Conservation (phyloP, 371 early-diverging fungal genomes). For the Mucor saturninus region DNA sequence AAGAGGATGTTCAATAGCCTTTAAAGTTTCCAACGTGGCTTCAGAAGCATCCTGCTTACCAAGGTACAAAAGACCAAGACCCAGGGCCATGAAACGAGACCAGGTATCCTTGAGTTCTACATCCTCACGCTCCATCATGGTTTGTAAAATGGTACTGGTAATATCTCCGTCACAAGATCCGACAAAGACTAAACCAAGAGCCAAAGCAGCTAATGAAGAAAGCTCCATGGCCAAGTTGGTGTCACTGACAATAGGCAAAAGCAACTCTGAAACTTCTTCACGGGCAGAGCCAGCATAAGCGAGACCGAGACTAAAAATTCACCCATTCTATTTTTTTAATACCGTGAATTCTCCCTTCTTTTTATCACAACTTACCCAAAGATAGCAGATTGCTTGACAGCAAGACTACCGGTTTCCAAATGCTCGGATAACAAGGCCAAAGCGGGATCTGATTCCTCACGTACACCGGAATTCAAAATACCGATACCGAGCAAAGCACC, state of each 20-base stretch:
- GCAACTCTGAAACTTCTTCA: constrained; percentile 82
- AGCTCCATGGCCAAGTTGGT: constrained; percentile 87
- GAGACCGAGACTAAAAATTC: constrained; percentile 76
- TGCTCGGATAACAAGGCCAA: constrained; percentile 89
- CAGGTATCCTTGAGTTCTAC: constrained; percentile 81
- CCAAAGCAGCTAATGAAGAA: constrained; percentile 86
- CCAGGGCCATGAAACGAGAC: constrained; percentile 91
- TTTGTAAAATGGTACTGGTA: constrained; percentile 88
- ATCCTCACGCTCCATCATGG: constrained; percentile 94
- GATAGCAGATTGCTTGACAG: constrained; percentile 67
- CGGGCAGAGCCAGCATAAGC: constrained; percentile 94
- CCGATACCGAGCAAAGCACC: constrained; percentile 96
- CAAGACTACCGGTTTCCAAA: constrained; percentile 61
- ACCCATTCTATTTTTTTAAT: not conserved
- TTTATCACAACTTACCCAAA: constrained; percentile 59
- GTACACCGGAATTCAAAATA: constrained; percentile 86
- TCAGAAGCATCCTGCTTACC: constrained; percentile 91
- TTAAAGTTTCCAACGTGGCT: constrained; percentile 91
- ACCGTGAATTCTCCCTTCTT: not conserved
- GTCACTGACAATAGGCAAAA: constrained; percentile 87
- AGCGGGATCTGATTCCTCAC: constrained; percentile 93
- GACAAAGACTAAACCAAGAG: constrained; percentile 91
- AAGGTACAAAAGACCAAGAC: constrained; percentile 87
- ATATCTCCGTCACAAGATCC: constrained; percentile 94
- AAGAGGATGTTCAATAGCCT: constrained; percentile 91